Conservation (phyloP, 176 grass and related monocot species). For the Sorghum bicolor region DNA sequence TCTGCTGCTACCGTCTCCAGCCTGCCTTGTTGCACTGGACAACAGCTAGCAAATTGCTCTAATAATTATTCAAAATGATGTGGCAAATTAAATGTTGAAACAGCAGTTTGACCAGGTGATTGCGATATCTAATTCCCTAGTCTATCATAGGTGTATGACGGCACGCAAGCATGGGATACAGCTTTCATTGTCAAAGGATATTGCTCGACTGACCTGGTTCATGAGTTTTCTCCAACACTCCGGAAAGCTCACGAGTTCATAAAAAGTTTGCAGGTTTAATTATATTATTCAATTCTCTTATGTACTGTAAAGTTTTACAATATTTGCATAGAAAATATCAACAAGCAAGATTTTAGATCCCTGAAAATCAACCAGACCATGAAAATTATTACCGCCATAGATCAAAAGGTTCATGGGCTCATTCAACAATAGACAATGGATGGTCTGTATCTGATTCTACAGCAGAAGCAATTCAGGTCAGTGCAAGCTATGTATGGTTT, state of each 20-base stretch:
- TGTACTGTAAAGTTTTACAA: background rate
- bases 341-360: background rate
- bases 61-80: background rate
- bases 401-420: slow-evolving; percentile 38
- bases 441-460: slow-evolving; percentile 38
- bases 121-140: background rate
- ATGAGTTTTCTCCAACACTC: slow-evolving; percentile 38
- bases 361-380: slow-evolving; percentile 16
- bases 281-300: background rate
- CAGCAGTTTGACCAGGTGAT: background rate
- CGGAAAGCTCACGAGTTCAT: slow-evolving; percentile 37
- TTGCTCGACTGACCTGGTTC: slow-evolving; percentile 32
- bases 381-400: slow-evolving; percentile 26
- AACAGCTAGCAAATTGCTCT: background rate
- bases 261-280: slow-evolving; percentile 29
- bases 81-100: background rate
- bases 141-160: slow-evolving; percentile 42
- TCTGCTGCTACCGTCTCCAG: background rate
- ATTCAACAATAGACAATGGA: slow-evolving; percentile 33
- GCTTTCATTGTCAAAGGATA: slow-evolving; percentile 56
- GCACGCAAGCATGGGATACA: slow-evolving; percentile 55
- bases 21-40: background rate
- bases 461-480: slow-evolving; percentile 31
- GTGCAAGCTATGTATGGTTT: background rate
- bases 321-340: background rate